These are phyloP conservation scores for Populus deltoides DNA, from an alignment of 345 rosid genomes.

Conservation along the genomic window DNA sequence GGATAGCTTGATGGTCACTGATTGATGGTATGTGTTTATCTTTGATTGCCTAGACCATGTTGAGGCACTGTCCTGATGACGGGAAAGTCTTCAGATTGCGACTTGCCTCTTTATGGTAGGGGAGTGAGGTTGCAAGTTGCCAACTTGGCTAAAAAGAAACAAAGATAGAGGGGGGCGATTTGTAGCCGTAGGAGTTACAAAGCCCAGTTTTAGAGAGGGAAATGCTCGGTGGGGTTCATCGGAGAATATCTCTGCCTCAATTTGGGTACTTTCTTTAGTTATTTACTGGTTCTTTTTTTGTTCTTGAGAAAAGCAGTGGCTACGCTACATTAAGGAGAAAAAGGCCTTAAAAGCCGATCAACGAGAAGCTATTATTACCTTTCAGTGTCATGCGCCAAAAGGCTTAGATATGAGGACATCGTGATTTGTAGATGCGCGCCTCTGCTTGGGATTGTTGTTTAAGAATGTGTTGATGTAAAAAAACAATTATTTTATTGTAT, in stretches of 20 bases:
- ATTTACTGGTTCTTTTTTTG: neutral
- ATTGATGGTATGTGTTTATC: neutral
- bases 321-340: no score
- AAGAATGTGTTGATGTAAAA: no score
- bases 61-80: neutral
- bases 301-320: neutral
- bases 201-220: neutral
- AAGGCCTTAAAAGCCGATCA: no score
- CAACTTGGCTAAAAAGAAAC: slow-evolving; percentile 8
- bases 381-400: no score
- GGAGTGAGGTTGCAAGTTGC: slow-evolving; percentile 10
- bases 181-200: neutral
- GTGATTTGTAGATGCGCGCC: neutral
- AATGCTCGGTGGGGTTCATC: neutral
- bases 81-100: neutral
- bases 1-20: neutral
- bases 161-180: neutral
- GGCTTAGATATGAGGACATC: neutral
- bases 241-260: neutral
- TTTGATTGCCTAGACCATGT: neutral
- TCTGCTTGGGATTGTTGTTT: no score
- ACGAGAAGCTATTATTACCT: no score
- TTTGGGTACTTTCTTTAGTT: neutral
- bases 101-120: neutral
- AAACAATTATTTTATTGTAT: no score